These are phyloP conservation scores for Umbilicus rupestris DNA, from an alignment of 164 flowering plant genomes.

Conservation along the genomic window DNA sequence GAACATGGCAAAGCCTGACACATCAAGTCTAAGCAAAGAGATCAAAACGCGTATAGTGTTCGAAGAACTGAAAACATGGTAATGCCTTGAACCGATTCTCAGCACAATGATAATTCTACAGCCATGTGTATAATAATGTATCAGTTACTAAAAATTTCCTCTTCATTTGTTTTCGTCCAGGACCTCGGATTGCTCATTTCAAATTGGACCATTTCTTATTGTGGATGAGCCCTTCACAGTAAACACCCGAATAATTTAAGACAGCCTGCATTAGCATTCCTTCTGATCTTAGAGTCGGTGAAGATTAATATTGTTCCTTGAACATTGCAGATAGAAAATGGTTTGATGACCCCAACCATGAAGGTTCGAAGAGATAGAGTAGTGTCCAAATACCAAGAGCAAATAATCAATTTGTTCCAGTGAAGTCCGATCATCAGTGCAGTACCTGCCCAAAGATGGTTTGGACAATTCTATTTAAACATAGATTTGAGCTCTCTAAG, in stretches of 20 bases:
- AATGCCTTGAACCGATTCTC: not conserved
- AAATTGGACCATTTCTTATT: constrained; percentile 71
- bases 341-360: constrained; percentile 91
- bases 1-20: constrained; percentile 29
- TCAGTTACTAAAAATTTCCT: not conserved
- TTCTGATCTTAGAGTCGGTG: not conserved
- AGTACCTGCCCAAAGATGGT: too few species aligned
- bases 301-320: not conserved
- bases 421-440: constrained; percentile 12
- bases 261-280: not conserved
- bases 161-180: constrained; percentile 18
- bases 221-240: constrained; percentile 88
- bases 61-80: constrained; percentile 66
- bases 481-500: too few species aligned
- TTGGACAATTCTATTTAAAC: too few species aligned
- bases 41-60: constrained; percentile 30
- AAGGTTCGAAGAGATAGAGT: constrained; percentile 75
- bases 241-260: constrained; percentile 3
- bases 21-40: constrained; percentile 43
- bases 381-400: constrained; percentile 36
- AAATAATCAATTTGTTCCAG: constrained; percentile 52
- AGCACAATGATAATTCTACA: not conserved
- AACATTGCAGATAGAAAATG: constrained; percentile 68
- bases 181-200: constrained; percentile 74
- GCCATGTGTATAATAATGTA: not conserved